Conservation (phyloP, 495 filamentous ascomycete species). For the Daldinia childiae region DNA sequence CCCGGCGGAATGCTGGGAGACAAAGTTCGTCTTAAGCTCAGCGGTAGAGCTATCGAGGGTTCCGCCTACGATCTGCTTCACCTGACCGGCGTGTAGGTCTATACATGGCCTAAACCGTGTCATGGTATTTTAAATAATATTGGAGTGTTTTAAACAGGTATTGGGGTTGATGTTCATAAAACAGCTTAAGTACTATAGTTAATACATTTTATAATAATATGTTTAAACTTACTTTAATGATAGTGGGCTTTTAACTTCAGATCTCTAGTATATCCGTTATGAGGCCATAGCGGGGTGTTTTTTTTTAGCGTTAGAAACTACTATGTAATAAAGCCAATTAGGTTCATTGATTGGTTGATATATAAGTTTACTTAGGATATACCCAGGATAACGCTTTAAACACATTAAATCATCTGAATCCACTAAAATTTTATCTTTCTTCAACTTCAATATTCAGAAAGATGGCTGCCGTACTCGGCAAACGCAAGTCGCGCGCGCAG, state of each 20-base stretch:
- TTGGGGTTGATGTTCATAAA: not conserved
- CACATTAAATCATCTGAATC: not conserved
- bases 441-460: slow-evolving; percentile 18
- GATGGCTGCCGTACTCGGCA: slow-evolving; percentile 54
- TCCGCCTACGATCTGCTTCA: slow-evolving; percentile 98
- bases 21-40: slow-evolving; percentile 86
- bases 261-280: slow-evolving; percentile 1
- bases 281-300: slow-evolving; percentile 39
- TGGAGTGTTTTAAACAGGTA: too few relatives aligned
- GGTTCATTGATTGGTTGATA: slow-evolving; percentile 26
- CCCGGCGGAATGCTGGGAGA: slow-evolving; percentile 80
- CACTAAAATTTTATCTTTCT: slow-evolving; percentile 38
- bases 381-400: too few relatives aligned
- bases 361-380: not conserved
- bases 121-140: slow-evolving; percentile 65
- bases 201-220: not conserved
- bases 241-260: slow-evolving; percentile 11
- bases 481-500: slow-evolving; percentile 51
- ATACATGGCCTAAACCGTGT: slow-evolving; percentile 96
- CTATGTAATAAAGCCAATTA: slow-evolving; percentile 14
- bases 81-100: slow-evolving; percentile 92
- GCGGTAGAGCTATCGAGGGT: slow-evolving; percentile 74
- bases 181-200: not conserved
- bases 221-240: not conserved
- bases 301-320: slow-evolving; percentile 5